Conservation (phyloP, 768 basidiomycete species). For the Fibroporia radiculosa region DNA sequence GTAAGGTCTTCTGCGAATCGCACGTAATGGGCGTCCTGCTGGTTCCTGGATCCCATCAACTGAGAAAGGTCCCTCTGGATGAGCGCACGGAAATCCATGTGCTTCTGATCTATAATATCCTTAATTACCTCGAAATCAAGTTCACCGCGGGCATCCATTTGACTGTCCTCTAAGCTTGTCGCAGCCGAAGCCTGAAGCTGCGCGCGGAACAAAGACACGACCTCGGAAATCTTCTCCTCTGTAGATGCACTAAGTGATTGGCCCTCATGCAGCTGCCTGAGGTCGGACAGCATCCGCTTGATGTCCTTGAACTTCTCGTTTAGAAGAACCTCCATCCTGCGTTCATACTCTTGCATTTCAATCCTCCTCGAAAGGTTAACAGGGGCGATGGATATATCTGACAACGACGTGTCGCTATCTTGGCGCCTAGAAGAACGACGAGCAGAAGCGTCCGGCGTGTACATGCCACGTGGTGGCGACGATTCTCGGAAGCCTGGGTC, state of each 20-base stretch:
- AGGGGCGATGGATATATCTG: conserved; percentile 35
- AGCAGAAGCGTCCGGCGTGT: conserved; percentile 27
- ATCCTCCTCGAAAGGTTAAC: conserved; percentile 48
- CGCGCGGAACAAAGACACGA: conserved; percentile 58
- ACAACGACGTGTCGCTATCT: conserved; percentile 35
- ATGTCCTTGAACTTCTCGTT: conserved; percentile 61
- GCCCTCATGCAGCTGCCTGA: conserved; percentile 10
- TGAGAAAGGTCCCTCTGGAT: conserved; percentile 56
- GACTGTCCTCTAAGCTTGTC: conserved; percentile 50
- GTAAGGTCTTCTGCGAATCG: conserved; percentile 50
- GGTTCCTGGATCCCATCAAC: conserved; percentile 34
- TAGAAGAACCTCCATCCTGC: conserved; percentile 52
- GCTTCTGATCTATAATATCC: conserved; percentile 59
- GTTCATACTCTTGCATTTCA: conserved; percentile 52
- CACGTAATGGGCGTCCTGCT: conserved; percentile 16
- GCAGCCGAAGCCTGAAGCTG: conserved; percentile 59
- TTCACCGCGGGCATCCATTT: conserved; percentile 67
- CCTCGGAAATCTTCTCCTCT: conserved; percentile 57
- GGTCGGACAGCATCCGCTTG: conserved; percentile 29
- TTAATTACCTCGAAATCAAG: conserved; percentile 73
- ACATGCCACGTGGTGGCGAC: conserved; percentile 29
- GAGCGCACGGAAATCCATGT: conserved; percentile 47
- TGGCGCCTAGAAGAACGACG: conserved; percentile 37
- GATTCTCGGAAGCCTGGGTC: conserved; percentile 41
- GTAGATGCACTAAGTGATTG: conserved; percentile 34